phyloP scores from a whole-genome alignment of 768 basidiomycete genomes.

The Auriscalpium vulgare region DNA sequence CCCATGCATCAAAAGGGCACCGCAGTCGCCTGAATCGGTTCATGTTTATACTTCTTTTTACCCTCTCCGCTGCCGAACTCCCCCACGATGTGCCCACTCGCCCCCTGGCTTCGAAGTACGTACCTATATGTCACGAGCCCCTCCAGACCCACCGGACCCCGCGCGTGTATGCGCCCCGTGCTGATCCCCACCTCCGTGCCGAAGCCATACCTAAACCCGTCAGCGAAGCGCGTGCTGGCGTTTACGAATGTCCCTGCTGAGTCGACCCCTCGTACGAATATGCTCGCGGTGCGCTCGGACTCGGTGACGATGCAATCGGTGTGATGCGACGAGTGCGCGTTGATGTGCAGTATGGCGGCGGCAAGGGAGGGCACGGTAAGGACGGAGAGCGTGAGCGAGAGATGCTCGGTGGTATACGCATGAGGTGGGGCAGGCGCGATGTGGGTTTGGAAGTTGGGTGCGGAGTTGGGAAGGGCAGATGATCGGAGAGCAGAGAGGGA shows the following conservation, averaged over 20 bases:
- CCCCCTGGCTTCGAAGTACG: constrained; percentile 69
- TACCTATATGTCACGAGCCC: constrained; percentile 97
- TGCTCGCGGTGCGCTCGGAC: constrained; percentile 48
- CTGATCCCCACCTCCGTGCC: constrained; percentile 98
- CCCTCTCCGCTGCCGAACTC: constrained; percentile 72
- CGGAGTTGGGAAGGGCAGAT: constrained; percentile 16
- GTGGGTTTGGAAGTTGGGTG: constrained; percentile 33
- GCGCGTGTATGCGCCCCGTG: constrained; percentile 92
- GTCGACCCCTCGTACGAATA: constrained; percentile 84
- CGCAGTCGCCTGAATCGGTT: constrained; percentile 31
- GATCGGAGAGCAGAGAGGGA: constrained; percentile 52
- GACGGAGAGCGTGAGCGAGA: constrained; percentile 80
- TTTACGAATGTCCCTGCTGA: constrained; percentile 92
- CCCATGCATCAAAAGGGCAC: constrained; percentile 37
- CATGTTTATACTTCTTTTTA: constrained; percentile 71
- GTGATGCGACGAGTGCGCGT: constrained; percentile 89
- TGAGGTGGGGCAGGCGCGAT: constrained; percentile 45
- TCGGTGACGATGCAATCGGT: constrained; percentile 93
- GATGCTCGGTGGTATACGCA: constrained; percentile 83
- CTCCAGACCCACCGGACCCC: constrained; percentile 93
- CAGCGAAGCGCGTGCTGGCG: constrained; percentile 92
- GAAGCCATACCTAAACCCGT: constrained; percentile 94
- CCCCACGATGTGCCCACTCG: constrained; percentile 72
- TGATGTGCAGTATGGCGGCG: constrained; percentile 82
- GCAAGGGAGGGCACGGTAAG: constrained; percentile 61